These are phyloP conservation scores for Leishmania mexicana DNA, from an alignment of 208 protist genomes.

Conservation along the genomic window DNA sequence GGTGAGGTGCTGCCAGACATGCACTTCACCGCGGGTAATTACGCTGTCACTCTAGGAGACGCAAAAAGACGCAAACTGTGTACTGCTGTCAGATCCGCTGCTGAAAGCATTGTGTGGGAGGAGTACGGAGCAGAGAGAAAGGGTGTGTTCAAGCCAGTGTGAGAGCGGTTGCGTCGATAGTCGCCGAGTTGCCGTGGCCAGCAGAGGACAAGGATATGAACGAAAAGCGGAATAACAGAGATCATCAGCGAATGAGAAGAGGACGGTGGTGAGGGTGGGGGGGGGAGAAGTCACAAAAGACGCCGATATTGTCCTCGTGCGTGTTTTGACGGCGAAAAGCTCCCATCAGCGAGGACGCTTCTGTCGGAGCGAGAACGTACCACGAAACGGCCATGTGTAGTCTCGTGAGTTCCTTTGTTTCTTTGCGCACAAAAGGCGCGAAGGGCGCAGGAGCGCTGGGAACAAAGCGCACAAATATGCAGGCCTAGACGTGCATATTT, in stretches of 20 bases:
- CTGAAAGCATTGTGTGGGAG: neutral
- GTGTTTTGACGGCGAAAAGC: too few relatives aligned
- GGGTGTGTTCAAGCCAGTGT: neutral
- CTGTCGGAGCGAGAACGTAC: neutral
- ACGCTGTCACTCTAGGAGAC: conserved; percentile 2
- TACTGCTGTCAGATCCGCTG: conserved; percentile 1
- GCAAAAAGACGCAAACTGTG: neutral
- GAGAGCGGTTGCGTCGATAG: neutral
- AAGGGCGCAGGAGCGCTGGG: too few relatives aligned
- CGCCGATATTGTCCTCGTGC: neutral
- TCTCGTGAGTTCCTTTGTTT: neutral
- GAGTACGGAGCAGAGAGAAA: neutral
- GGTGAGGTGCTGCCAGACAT: conserved; percentile 21
- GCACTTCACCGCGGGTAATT: neutral
- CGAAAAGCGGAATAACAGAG: neutral
- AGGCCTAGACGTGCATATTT: neutral
- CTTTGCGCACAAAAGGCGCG: neutral
- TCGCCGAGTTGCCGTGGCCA: neutral
- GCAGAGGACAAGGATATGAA: neutral
- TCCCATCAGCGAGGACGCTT: neutral
- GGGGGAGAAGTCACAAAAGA: neutral
- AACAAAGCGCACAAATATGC: neutral
- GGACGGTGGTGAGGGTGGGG: neutral
- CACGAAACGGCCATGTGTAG: neutral
- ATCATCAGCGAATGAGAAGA: too few relatives aligned